Evolutionary conservation across 2,329 filamentous ascomycete genomes (phyloP).

Genomic region (Penicillium occitanis): DNA sequence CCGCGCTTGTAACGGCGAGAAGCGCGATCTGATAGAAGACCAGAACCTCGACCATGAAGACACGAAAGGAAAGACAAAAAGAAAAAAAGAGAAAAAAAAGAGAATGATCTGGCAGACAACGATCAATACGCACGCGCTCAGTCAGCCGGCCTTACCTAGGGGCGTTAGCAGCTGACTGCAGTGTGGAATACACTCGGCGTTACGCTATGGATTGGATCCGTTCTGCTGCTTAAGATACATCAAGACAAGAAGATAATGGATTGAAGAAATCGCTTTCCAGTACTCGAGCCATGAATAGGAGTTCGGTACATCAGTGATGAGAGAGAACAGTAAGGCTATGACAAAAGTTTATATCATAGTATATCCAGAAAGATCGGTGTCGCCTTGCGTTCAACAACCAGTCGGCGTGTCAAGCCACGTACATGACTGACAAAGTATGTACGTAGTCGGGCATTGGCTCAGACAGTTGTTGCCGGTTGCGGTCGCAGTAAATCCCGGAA

Average conservation of each 20-base stretch:
- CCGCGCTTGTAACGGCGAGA: conserved; percentile 12
- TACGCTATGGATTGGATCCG: conserved; percentile 28
- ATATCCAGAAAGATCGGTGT: conserved; percentile 1
- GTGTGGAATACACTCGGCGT: conserved; percentile 23
- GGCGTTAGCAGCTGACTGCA: conserved; percentile 24
- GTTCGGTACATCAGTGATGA: conserved; percentile 19
- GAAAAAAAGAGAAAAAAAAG: conserved; percentile 10
- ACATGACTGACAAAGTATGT: neutral
- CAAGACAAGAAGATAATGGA: conserved; percentile 21
- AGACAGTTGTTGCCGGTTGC: neutral
- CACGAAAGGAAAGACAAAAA: conserved; percentile 18
- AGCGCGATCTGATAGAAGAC: neutral
- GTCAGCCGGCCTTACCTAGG: conserved; percentile 21
- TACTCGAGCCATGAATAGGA: conserved; percentile 15
- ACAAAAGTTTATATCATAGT: conserved; percentile 19
- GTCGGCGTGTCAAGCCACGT: neutral
- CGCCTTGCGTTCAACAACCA: conserved; percentile 19
- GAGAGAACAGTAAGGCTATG: conserved; percentile 11
- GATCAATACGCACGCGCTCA: conserved; percentile 21
- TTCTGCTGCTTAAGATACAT: conserved; percentile 34
- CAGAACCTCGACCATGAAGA: neutral
- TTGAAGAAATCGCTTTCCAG: conserved; percentile 8
- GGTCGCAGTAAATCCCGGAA: neutral
- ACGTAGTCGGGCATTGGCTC: neutral
- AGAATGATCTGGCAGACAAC: conserved; percentile 21